Evolutionary conservation across 139 green algal genomes (phyloP), one percentile per base, ranked within the genome.

Genomic region (Micractinium sp.): DNA sequence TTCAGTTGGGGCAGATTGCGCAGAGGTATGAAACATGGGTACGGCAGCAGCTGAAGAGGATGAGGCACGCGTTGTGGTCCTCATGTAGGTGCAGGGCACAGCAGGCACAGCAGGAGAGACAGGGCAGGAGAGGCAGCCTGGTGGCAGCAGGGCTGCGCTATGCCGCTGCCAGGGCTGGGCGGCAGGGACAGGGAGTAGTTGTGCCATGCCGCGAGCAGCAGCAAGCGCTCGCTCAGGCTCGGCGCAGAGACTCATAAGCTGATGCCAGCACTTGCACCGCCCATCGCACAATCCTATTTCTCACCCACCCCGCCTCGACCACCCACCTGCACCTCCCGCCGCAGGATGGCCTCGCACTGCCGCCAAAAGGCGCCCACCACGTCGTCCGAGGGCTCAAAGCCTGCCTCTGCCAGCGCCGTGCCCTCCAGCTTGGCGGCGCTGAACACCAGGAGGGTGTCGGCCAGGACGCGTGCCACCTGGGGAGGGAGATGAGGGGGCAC

Each of bases 381-480:
- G 31, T 39, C 66, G 27, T 89, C 86, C 1, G 71, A 73, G 36
- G 90, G 86, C 18, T 36, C 31, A 41, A 84, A 82, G 36, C 33
- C 71, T 0, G 63, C 63, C 2, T 69, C 47, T 38, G 61, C 77
- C 41, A 88, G 81, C 18, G 87, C 63, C 2, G 60, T 78, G 35
- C 81, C 86, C 69, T 63, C 74, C 38, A 86, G 29, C 35, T 83
- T 91, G 41, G 61, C n/a, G 61, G 41, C 71, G 69, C 66, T 85
- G 67, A 92, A 90, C 29, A 90, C 63, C 3, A 74, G 27, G 35
- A 88, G 66, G 31, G 87, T 14, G 60, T 92, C 89, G 39, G 63
- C 78, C 77, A 88, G 60, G 23, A 56, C 31, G 29, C n/a, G 35
- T 0, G 69, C 56, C 73, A 33, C 74, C 85, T 89, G 85, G 33